Percentiles rank a stretch among this genome's conserved stretches.
phyloP scores from a whole-genome alignment of 1,284 basidiomycete genomes.

The Omphalotus olearius region DNA sequence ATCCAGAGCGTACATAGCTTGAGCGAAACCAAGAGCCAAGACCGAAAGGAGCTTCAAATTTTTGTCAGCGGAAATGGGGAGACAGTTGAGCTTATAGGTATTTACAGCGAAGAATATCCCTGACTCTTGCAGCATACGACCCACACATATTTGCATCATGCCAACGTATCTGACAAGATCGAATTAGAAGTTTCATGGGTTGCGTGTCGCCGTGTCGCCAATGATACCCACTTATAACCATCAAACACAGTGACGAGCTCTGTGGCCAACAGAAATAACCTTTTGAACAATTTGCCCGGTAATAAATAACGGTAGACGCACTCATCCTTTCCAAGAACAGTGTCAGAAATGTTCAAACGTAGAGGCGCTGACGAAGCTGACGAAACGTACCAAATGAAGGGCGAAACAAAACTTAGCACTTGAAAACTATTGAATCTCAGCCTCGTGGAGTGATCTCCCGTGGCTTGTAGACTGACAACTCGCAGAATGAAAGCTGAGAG shows the following conservation, averaged over 20 bases:
- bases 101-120: conserved; percentile 87
- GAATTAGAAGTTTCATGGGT: neutral
- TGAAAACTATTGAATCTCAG: conserved; percentile 78
- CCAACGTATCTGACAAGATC: conserved; percentile 58
- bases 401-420: conserved; percentile 80
- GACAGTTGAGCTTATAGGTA: conserved; percentile 7
- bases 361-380: neutral
- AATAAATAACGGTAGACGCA: conserved; percentile 33
- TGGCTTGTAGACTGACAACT: conserved; percentile 51
- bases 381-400: conserved; percentile 81
- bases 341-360: conserved; percentile 5
- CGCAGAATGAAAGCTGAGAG: conserved; percentile 74
- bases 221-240: conserved; percentile 62
- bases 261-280: conserved; percentile 27
- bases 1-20: conserved; percentile 86
- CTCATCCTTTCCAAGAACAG: conserved; percentile 60
- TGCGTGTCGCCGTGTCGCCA: conserved; percentile 5
- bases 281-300: conserved; percentile 4
- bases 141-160: conserved; percentile 83
- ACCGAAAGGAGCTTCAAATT: conserved; percentile 65
- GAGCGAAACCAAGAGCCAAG: conserved; percentile 80
- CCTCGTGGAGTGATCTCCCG: conserved; percentile 34
- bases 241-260: conserved; percentile 79
- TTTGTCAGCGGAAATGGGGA: too few species aligned
- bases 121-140: conserved; percentile 89